Conservation (phyloP, 768 basidiomycete species). For the Trametes gibbosa region DNA sequence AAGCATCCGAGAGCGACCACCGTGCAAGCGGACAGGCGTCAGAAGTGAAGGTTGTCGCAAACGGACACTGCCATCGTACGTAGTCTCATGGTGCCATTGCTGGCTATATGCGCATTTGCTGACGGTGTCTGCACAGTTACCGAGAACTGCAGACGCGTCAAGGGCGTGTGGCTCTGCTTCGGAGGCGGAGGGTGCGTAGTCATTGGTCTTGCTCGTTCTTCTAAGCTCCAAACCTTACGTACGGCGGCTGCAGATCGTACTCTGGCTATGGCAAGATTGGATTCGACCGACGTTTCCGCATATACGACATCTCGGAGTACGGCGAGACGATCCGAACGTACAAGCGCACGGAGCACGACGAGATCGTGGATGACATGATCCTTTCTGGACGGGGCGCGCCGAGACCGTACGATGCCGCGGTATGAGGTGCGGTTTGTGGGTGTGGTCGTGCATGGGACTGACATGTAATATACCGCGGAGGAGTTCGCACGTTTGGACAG, state of each 20-base stretch:
- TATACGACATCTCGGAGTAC: slow-evolving; percentile 84
- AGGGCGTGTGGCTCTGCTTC: slow-evolving; percentile 91
- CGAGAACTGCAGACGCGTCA: slow-evolving; percentile 82
- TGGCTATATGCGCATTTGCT: slow-evolving; percentile 8
- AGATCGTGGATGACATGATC: slow-evolving; percentile 60
- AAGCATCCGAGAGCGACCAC: slow-evolving; percentile 70
- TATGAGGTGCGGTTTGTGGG: not conserved
- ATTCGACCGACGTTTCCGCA: slow-evolving; percentile 88
- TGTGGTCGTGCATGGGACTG: not conserved
- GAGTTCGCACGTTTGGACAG: no score
- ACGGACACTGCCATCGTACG: slow-evolving; percentile 91
- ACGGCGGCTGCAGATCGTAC: slow-evolving; percentile 53
- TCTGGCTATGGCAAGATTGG: slow-evolving; percentile 80
- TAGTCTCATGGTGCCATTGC: slow-evolving; percentile 23
- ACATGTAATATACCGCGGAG: not conserved
- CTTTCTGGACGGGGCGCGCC: slow-evolving; percentile 50
- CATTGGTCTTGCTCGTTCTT: not conserved
- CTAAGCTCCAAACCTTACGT: not conserved
- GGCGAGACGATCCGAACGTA: slow-evolving; percentile 91
- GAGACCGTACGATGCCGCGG: slow-evolving; percentile 14
- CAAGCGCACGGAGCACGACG: slow-evolving; percentile 75
- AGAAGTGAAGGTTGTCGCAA: slow-evolving; percentile 86
- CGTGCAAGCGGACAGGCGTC: slow-evolving; percentile 42
- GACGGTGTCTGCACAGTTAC: slow-evolving; percentile 51
- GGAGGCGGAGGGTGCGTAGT: slow-evolving; percentile 75